These are phyloP conservation scores for Heterobasidion parviporum DNA, from an alignment of 1,284 basidiomycete genomes.

Conservation along the genomic window DNA sequence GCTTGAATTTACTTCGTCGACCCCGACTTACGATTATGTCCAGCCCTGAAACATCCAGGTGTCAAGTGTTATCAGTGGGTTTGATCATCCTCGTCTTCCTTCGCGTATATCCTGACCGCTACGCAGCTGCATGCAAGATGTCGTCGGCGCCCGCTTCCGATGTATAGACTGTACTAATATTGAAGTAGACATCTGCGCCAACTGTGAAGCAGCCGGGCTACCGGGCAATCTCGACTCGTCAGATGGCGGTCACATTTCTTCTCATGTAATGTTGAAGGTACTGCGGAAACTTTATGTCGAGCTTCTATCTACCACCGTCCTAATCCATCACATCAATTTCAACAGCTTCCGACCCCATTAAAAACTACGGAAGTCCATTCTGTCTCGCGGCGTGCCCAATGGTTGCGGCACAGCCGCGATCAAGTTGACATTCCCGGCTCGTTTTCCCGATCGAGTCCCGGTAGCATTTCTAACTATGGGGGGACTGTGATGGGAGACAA, in stretches of 20 bases:
- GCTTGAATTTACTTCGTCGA: not conserved
- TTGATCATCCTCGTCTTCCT: not conserved
- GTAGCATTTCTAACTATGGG: constrained; percentile 13
- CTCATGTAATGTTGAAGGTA: constrained; percentile 91
- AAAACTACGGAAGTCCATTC: constrained; percentile 65
- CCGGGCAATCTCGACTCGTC: constrained; percentile 71
- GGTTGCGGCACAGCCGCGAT: constrained; percentile 73
- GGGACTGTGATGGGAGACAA: constrained; percentile 11
- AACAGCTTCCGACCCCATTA: constrained; percentile 77
- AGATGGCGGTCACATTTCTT: constrained; percentile 69
- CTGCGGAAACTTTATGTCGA: constrained; percentile 6
- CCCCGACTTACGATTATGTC: not conserved
- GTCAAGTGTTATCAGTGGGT: constrained; percentile 76
- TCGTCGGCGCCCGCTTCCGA: constrained; percentile 84
- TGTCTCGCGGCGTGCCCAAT: constrained; percentile 64
- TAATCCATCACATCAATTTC: too few species aligned
- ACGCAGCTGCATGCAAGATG: constrained; percentile 75
- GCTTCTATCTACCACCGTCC: not conserved
- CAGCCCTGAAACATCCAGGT: constrained; percentile 64
- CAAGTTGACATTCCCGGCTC: constrained; percentile 44
- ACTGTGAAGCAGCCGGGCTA: constrained; percentile 81
- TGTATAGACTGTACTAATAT: constrained; percentile 70
- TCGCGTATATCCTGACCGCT: not conserved
- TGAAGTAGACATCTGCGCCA: constrained; percentile 76
- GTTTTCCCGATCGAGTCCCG: constrained; percentile 9